These are phyloP conservation scores for Avena atlantica DNA, from an alignment of 176 grass and related monocot genomes.

Conservation along the genomic window DNA sequence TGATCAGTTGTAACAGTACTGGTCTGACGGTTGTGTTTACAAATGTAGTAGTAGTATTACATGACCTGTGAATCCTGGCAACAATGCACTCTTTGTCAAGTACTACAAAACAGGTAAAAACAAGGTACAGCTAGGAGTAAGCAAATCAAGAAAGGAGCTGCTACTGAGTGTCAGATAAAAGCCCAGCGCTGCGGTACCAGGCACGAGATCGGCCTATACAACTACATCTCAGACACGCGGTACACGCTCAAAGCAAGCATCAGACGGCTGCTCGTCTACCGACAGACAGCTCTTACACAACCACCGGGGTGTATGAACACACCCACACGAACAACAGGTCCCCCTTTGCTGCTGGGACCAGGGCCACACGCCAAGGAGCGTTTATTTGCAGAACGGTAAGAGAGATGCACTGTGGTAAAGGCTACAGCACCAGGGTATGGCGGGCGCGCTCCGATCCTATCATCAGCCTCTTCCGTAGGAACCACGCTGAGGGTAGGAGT, in stretches of 20 bases:
- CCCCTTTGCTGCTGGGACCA: background rate
- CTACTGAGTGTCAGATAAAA: conserved; percentile 24
- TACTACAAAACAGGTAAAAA: conserved; percentile 41
- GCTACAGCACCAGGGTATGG: conserved; percentile 39
- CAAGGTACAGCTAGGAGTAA: conserved; percentile 8
- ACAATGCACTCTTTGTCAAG: conserved; percentile 6
- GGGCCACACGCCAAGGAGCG: background rate
- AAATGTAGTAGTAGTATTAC: conserved; percentile 16
- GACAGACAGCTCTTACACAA: conserved; percentile 41
- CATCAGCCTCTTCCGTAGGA: conserved; percentile 49
- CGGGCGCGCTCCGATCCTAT: background rate
- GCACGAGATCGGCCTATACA: conserved; percentile 57
- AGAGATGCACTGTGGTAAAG: conserved; percentile 34
- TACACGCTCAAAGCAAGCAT: conserved; percentile 1
- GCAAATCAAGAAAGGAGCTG: background rate
- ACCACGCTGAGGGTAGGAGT: conserved; percentile 37
- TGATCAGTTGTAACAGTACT: background rate
- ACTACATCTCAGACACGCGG: conserved; percentile 47
- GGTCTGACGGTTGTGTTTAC: background rate
- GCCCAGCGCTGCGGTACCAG: conserved; percentile 24
- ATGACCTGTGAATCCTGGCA: conserved; percentile 3
- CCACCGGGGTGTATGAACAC: conserved; percentile 7
- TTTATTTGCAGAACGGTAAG: conserved; percentile 55
- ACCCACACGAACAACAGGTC: conserved; percentile 23
- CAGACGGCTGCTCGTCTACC: conserved; percentile 39